Evolutionary conservation across 805 yeast genomes (phyloP).

Genomic region (Wickerhamomyces bisporus): DNA sequence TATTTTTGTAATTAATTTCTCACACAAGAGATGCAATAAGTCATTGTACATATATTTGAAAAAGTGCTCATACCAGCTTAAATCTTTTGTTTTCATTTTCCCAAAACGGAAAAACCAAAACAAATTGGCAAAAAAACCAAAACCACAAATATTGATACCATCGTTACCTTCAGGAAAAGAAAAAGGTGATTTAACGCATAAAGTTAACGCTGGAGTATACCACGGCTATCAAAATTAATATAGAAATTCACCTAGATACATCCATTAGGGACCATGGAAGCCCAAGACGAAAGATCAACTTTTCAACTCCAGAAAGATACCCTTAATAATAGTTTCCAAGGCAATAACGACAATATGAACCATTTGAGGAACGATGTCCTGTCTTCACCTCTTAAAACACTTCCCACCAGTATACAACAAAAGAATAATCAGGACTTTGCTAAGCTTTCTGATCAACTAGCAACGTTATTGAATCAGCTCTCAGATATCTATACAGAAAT

Average conservation of each 20-base stretch:
- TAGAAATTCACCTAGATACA: too few species aligned
- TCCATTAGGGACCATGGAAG: too few species aligned
- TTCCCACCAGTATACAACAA: slow-evolving; percentile 6
- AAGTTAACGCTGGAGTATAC: too few species aligned
- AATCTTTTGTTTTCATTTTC: too few species aligned
- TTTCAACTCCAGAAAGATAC: too few species aligned
- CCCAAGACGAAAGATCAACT: too few species aligned
- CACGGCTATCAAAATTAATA: too few species aligned
- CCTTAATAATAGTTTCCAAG: too few species aligned
- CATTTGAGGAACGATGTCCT: slow-evolving; percentile 14
- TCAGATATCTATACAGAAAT: slow-evolving; percentile 44
- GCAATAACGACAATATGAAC: too few species aligned
- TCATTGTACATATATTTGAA: too few species aligned
- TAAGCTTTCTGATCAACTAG: slow-evolving; percentile 14
- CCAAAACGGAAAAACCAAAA: slow-evolving; percentile 1
- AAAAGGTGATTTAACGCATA: not conserved
- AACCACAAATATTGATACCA: not conserved
- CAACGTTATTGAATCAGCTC: slow-evolving; percentile 31
- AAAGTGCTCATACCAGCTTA: not conserved
- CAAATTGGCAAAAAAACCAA: not conserved
- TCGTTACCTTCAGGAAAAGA: not conserved
- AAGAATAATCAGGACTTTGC: slow-evolving; percentile 10
- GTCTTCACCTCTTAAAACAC: slow-evolving; percentile 23
- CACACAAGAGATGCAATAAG: too few species aligned
- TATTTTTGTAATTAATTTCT: too few species aligned